A percentile compares a stretch with the other conserved stretches of the same genome.
phyloP scores from a whole-genome alignment of 2,329 filamentous ascomycete genomes.

The Aspergillus ustus region DNA sequence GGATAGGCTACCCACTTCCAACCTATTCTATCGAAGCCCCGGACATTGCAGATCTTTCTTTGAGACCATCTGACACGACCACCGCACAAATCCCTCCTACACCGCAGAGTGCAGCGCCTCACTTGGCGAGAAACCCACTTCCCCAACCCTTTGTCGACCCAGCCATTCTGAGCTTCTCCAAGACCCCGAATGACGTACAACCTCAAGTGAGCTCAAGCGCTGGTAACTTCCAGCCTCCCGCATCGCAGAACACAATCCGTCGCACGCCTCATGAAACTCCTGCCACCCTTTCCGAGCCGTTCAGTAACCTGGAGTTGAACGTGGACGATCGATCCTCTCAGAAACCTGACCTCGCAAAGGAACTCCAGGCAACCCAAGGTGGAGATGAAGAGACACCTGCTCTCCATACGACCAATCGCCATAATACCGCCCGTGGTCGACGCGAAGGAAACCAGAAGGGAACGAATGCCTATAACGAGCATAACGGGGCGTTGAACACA shows the following conservation, averaged over 20 bases:
- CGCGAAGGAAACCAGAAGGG: conserved; percentile 52
- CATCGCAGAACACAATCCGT: conserved; percentile 24
- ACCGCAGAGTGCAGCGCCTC: conserved; percentile 18
- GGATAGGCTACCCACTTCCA: conserved; percentile 57
- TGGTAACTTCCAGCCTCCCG: conserved; percentile 13
- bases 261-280: conserved; percentile 33
- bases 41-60: conserved; percentile 61
- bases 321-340: conserved; percentile 28
- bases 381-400: conserved; percentile 25
- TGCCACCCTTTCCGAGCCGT: conserved; percentile 50
- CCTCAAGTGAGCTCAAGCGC: conserved; percentile 22
- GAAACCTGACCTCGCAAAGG: conserved; percentile 20
- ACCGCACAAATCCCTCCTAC: conserved; percentile 26
- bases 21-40: conserved; percentile 62
- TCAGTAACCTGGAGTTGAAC: conserved; percentile 47
- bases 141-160: conserved; percentile 71
- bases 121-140: conserved; percentile 35
- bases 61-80: conserved; percentile 26
- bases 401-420: conserved; percentile 31
- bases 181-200: conserved; percentile 29
- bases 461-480: conserved; percentile 38
- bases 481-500: conserved; percentile 37
- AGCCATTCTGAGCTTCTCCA: conserved; percentile 74
- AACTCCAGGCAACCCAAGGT: conserved; percentile 21
- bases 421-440: conserved; percentile 48